Percentiles rank a stretch among this genome's conserved stretches.
These are phyloP conservation scores for Gossypium arboreum DNA, from an alignment of 345 rosid genomes.

Conservation along the genomic window DNA sequence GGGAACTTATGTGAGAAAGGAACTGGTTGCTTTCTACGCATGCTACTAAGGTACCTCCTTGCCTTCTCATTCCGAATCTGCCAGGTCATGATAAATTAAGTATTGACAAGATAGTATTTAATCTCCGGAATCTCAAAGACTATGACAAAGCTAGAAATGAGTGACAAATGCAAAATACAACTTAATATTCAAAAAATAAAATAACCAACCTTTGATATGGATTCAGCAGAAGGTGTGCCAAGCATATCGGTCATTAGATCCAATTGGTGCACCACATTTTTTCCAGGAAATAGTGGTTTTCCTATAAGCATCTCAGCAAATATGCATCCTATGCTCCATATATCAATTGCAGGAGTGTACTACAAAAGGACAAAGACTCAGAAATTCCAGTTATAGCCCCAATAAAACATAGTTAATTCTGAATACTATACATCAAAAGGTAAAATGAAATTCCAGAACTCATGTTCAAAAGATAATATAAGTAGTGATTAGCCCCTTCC, in stretches of 20 bases:
- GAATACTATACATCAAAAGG: background rate
- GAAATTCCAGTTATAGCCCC: constrained; percentile 16
- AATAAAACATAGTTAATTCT: background rate
- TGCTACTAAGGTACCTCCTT: constrained; percentile 88
- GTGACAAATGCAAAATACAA: constrained; percentile 1
- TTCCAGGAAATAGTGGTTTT: constrained; percentile 91
- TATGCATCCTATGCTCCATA: constrained; percentile 98
- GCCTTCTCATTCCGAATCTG: constrained; percentile 98
- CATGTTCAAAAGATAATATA: background rate
- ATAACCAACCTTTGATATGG: constrained; percentile 63
- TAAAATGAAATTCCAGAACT: background rate
- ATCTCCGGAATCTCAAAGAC: background rate
- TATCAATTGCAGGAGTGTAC: constrained; percentile 97
- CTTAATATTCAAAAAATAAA: background rate
- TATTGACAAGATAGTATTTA: background rate
- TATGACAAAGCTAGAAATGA: background rate
- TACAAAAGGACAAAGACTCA: constrained; percentile 27
- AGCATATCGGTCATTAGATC: constrained; percentile 96
- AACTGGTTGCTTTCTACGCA: constrained; percentile 81
- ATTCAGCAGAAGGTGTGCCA: constrained; percentile 85
- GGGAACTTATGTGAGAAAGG: constrained; percentile 86
- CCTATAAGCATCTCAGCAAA: constrained; percentile 98
- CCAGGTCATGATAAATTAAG: constrained; percentile 19
- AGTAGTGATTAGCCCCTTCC: background rate
- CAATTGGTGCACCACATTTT: constrained; percentile 92